These are phyloP conservation scores for Pseudocercospora crystallina DNA, from an alignment of 2,329 filamentous ascomycete genomes.

Conservation along the genomic window DNA sequence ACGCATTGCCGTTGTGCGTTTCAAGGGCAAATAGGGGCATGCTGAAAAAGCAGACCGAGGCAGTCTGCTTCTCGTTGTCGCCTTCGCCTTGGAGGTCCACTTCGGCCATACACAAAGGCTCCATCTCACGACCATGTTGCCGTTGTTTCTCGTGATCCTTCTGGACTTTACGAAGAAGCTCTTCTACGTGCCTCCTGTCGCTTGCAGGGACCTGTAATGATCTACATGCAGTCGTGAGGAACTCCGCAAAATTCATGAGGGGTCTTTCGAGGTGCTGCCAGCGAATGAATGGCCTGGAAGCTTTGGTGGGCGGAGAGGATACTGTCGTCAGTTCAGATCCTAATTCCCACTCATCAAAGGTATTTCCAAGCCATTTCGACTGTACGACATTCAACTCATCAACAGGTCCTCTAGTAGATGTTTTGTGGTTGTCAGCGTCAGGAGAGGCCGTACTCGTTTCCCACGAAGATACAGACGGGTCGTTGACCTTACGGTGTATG, in stretches of 20 bases:
- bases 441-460: too few species aligned
- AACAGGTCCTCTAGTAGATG: background rate
- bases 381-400: slow-evolving; percentile 1
- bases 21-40: slow-evolving; percentile 14
- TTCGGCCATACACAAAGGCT: slow-evolving; percentile 14
- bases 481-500: too few species aligned
- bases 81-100: slow-evolving; percentile 9
- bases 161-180: slow-evolving; percentile 13
- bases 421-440: too few species aligned
- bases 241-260: slow-evolving; percentile 18
- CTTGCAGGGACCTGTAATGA: background rate
- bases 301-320: slow-evolving; percentile 2
- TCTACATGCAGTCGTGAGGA: slow-evolving; percentile 6
- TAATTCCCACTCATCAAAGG: slow-evolving; percentile 8
- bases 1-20: background rate
- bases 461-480: too few species aligned
- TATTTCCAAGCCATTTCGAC: slow-evolving; percentile 10
- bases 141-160: slow-evolving; percentile 19
- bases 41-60: slow-evolving; percentile 13
- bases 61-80: slow-evolving; percentile 2
- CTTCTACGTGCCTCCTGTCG: slow-evolving; percentile 8
- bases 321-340: slow-evolving; percentile 4
- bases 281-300: slow-evolving; percentile 2
- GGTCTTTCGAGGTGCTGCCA: slow-evolving; percentile 16
- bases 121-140: slow-evolving; percentile 19